Conservation (phyloP, 2,329 filamentous ascomycete species). For the Monilinia fructicola region DNA sequence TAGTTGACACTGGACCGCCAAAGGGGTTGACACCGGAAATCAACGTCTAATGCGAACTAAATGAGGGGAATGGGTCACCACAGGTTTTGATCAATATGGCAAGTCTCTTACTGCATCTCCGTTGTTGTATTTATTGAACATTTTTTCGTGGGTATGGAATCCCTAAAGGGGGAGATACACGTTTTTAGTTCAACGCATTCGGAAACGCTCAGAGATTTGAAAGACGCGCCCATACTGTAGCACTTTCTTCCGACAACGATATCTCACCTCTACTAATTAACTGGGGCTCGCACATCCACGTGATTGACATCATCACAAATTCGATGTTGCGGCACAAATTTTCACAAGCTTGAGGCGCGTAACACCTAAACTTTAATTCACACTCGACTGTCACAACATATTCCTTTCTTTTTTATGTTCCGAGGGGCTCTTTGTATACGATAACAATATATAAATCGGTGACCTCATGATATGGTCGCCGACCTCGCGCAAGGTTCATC, state of each 20-base stretch:
- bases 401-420: conserved; percentile 11
- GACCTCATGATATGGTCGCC: conserved; percentile 22
- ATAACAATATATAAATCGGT: conserved; percentile 18
- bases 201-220: conserved; percentile 3
- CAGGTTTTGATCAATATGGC: not conserved
- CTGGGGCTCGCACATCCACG: conserved; percentile 1
- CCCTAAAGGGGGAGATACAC: not conserved
- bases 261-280: not conserved
- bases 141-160: not conserved
- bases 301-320: conserved; percentile 17
- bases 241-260: conserved; percentile 15
- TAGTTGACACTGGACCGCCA: not conserved
- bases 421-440: conserved; percentile 12
- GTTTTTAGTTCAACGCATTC: not conserved
- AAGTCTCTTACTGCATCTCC: not conserved
- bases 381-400: conserved; percentile 8
- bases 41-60: conserved; percentile 1
- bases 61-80: not conserved
- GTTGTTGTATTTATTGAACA: not conserved
- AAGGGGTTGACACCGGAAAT: not conserved
- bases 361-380: conserved; percentile 17
- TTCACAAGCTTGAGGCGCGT: conserved; percentile 17
- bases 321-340: conserved; percentile 3
- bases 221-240: conserved; percentile 4
- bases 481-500: conserved; percentile 20